Evolutionary conservation across 805 yeast genomes (phyloP).

Genomic region (Metschnikowia lachancei): DNA sequence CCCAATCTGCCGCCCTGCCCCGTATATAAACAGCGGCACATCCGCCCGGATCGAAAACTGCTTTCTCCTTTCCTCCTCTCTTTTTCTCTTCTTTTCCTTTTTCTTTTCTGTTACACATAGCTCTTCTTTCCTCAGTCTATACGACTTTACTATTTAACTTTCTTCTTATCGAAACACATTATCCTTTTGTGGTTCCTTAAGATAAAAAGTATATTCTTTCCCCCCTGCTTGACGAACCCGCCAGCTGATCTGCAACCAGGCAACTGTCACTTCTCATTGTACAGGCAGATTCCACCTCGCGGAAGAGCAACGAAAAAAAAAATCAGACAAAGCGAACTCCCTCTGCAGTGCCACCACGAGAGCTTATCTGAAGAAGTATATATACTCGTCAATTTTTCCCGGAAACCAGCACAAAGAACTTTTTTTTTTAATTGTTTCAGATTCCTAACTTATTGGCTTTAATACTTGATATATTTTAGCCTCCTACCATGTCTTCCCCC

Average conservation of each 20-base stretch:
- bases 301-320: not conserved
- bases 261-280: not conserved
- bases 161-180: not conserved
- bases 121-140: not conserved
- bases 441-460: too few species aligned
- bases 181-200: not conserved
- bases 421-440: too few species aligned
- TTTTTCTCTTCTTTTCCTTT: too few species aligned
- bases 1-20: not conserved
- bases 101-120: not conserved
- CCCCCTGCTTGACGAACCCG: not conserved
- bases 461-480: too few species aligned
- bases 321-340: not conserved
- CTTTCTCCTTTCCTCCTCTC: not conserved
- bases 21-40: conserved; percentile 1
- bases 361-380: not conserved
- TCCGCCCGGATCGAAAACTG: not conserved
- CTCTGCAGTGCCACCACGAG: not conserved
- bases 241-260: not conserved
- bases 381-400: not conserved
- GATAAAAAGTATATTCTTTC: not conserved
- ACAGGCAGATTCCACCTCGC: not conserved
- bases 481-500: conserved; percentile 12
- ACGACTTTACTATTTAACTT: too few species aligned
- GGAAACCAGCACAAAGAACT: not conserved